Base-by-base conservation (phyloP, 192 early-diverging fungal species). In the Coemansia sp. region DNA sequence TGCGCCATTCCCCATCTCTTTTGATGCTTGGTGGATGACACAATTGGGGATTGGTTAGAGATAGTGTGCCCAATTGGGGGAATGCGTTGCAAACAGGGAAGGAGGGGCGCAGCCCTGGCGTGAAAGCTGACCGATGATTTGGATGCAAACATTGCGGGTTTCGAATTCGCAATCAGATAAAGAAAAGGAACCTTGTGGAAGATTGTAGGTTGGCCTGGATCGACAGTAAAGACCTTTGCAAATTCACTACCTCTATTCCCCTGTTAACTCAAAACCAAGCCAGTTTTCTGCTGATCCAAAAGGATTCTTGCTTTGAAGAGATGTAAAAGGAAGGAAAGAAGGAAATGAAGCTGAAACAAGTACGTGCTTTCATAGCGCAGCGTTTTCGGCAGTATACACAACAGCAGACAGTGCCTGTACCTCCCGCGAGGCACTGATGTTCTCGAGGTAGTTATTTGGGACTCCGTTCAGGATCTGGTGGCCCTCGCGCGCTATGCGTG, bases 321-420 rank as follows among this genome's bases (percentile, higher is more conserved):
- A 15, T 13, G 47, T 2, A 3, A n/a, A n/a, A n/a, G n/a, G n/a
- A n/a, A n/a, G n/a, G n/a, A 50, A n/a, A 14, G 15, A 19, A 33
- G 22, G 40, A 59, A 31, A 30, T 0, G 17, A 0, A 23, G 20
- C 44, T 23, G 6, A 47, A 27, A 47, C 7, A 40, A 1, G 48
- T 2, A 23, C 11, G 9, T 50, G 31, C 27, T 3, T 53, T 29
- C 58, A 82, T 23, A 60, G 33, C 5, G 79, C 54, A 14, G 50
- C 14, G 23, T 79, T 84, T 60, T 87, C 85, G 40, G 88, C 85
- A 0, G 89, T 87, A 64, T 92, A 92, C 28, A 92, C 84, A 13
- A 88, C 83, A 3, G 89, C 91, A 17, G 89, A 88, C 37, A 92
- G 85, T 3, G 87, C 89, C 62, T 90, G 88, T 22, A 92, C 67